Evolutionary conservation across 306 rosid species (phyloP), one percentile per base, ranked within the genome.

Genomic region (Glycine latifolia): DNA sequence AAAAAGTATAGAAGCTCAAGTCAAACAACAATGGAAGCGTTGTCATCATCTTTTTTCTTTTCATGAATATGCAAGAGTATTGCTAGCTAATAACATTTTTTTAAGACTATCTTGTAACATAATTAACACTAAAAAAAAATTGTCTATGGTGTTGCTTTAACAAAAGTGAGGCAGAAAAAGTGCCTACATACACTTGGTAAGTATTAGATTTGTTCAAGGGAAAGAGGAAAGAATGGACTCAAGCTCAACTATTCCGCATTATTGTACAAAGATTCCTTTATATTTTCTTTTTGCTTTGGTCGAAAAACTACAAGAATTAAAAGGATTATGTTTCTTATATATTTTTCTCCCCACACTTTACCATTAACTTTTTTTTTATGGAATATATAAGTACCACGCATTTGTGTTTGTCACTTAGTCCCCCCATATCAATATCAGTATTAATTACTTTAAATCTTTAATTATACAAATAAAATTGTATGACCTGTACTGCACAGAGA

Each of bases 21-120:
- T 76, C 81, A 80, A 80, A 80, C 66, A 61, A 60, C 65, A 11
- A 67, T 75, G 73, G 77, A 52, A 75, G 41, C 8, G 55, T 60
- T 84, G 44, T 67, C 50, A 17, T 76, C 70, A 75, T 81, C 76
- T 54, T 81, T 47, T 63, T 10, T 39, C n/a, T 39, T 43, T 52
- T 81, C 49, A 39, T 11, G 67, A 39, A 53, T 11, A 65, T 63
- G 80, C 26, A 0, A 63, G 61, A 14, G 31, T 66, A 43, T 10
- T 11, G 62, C 70, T 66, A 33, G 9, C 37, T 20, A 73, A 54
- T 53, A 26, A 26, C 31, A 26, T 26, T 26, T 26, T 26, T 26
- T 26, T 26, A 26, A 26, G 31, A 26, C 31, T 26, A 26, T 1
- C 31, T 1, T 26, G 31, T 26, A 46, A 26, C 31, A 26, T 26